Evolutionary conservation across 1,284 basidiomycete genomes (phyloP).

Genomic region (Irpex lacteus): DNA sequence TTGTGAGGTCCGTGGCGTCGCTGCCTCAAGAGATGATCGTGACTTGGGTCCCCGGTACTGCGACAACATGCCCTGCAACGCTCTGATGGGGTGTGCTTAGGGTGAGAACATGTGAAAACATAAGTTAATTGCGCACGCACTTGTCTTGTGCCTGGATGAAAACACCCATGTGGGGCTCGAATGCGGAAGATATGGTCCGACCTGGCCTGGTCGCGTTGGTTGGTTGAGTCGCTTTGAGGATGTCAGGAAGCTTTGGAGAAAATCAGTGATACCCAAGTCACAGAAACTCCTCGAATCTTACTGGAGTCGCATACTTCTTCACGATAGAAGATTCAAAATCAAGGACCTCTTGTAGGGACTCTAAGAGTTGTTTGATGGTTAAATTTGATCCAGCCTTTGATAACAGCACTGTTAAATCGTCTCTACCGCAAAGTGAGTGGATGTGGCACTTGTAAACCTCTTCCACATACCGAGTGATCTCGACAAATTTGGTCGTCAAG

Average conservation of each 20-base stretch:
- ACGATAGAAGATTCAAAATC: slow-evolving; percentile 84
- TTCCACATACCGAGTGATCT: slow-evolving; percentile 72
- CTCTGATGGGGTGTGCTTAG: slow-evolving; percentile 40
- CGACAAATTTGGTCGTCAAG: slow-evolving; percentile 79
- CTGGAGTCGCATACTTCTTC: slow-evolving; percentile 77
- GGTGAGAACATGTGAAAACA: not conserved
- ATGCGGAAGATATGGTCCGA: slow-evolving; percentile 80
- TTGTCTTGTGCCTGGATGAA: slow-evolving; percentile 97
- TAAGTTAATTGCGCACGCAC: slow-evolving; percentile 37
- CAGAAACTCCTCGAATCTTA: slow-evolving; percentile 36
- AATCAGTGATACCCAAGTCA: not conserved
- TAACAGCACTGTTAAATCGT: slow-evolving; percentile 65
- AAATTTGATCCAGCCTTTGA: slow-evolving; percentile 71
- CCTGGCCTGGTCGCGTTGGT: slow-evolving; percentile 44
- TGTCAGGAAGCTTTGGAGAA: slow-evolving; percentile 48
- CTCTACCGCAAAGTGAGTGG: slow-evolving; percentile 38
- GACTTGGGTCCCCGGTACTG: slow-evolving; percentile 68
- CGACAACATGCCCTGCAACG: slow-evolving; percentile 78
- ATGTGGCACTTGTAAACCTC: not conserved
- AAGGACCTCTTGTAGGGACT: slow-evolving; percentile 79
- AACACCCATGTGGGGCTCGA: slow-evolving; percentile 89
- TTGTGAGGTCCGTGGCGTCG: slow-evolving; percentile 37
- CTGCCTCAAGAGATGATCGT: slow-evolving; percentile 68
- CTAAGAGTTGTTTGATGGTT: slow-evolving; percentile 76
- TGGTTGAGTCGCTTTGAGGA: slow-evolving; percentile 51